Conservation (phyloP, 345 rosid species). For the Citrus mangshanensis region DNA sequence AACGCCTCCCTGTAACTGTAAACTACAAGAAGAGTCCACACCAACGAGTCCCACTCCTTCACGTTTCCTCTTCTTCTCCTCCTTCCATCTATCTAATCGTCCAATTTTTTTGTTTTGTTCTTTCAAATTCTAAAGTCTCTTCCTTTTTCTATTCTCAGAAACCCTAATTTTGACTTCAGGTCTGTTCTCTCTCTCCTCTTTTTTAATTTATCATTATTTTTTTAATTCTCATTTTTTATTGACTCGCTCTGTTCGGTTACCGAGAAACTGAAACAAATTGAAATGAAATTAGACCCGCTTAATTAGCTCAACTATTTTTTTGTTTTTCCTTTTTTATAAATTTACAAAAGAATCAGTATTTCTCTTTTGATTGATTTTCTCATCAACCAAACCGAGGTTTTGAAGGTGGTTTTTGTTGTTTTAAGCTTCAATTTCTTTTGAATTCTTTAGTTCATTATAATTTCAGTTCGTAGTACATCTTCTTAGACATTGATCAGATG, state of each 20-base stretch:
- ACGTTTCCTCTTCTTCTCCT: constrained; percentile 21
- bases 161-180: constrained; percentile 22
- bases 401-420: background rate
- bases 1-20: background rate
- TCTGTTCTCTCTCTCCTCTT: constrained; percentile 7
- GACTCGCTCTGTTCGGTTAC: constrained; percentile 13
- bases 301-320: background rate
- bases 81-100: background rate
- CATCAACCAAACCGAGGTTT: background rate
- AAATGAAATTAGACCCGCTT: background rate
- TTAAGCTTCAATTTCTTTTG: background rate
- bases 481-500: background rate
- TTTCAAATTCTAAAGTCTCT: background rate
- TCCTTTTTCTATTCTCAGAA: constrained; percentile 7
- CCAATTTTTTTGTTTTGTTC: background rate
- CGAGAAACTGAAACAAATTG: background rate
- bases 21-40: background rate
- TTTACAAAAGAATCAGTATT: background rate
- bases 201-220: background rate
- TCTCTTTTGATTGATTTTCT: background rate
- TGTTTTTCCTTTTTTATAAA: no score
- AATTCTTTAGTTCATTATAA: background rate
- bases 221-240: background rate
- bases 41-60: constrained; percentile 21
- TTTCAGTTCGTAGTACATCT: background rate